Evolutionary conservation across 2,329 filamentous ascomycete species (phyloP).

Genomic region (Blastomyces emzantsi): DNA sequence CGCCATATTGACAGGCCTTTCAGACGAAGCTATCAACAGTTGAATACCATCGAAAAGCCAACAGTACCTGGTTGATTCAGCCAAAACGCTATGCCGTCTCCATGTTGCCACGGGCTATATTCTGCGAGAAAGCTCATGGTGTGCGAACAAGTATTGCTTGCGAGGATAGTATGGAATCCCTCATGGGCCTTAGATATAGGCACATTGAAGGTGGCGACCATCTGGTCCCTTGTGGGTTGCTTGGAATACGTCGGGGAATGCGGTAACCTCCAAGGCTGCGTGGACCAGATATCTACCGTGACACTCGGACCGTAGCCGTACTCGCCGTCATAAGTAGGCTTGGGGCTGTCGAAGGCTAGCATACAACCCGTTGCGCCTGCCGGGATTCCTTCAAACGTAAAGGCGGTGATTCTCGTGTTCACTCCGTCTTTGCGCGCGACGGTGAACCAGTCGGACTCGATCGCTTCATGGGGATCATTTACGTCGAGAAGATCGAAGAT

Average conservation of each 20-base stretch:
- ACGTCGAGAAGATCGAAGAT: neutral
- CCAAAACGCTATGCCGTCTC: neutral
- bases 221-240: neutral
- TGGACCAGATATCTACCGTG: neutral
- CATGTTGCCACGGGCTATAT: neutral
- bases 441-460: neutral
- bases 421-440: too few relatives aligned
- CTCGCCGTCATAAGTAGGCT: fast-evolving
- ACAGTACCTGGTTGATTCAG: neutral
- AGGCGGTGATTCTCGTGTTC: neutral
- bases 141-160: neutral
- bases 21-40: neutral
- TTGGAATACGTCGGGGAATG: neutral
- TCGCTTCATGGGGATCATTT: too few relatives aligned
- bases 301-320: neutral
- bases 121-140: neutral
- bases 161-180: neutral
- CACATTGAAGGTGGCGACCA: neutral
- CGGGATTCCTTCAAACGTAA: neutral
- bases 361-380: neutral
- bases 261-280: neutral
- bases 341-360: neutral
- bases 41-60: neutral
- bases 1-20: neutral
- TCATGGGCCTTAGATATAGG: fast-evolving